These are phyloP conservation scores for Tylopilus plumbeoviolaceoides DNA, from an alignment of 768 basidiomycete species.

Conservation along the genomic window DNA sequence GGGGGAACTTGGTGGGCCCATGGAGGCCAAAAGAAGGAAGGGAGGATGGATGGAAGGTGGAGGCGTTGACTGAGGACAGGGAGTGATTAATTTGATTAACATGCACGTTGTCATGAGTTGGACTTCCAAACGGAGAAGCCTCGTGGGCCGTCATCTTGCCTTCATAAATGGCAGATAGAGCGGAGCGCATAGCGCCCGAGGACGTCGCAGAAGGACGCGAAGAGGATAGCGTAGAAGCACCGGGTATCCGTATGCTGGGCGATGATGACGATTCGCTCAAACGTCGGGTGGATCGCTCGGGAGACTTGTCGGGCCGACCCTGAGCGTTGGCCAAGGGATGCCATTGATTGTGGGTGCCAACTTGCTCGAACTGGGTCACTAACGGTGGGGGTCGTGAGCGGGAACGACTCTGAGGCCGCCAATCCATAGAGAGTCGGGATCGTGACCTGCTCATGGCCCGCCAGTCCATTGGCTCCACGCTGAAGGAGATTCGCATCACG, in stretches of 20 bases:
- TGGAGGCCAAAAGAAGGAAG: conserved; percentile 69
- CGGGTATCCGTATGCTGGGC: conserved; percentile 37
- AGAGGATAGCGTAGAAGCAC: conserved; percentile 38
- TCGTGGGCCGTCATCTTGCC: conserved; percentile 35
- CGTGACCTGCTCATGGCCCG: conserved; percentile 86
- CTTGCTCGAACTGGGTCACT: conserved; percentile 45
- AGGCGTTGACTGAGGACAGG: conserved; percentile 41
- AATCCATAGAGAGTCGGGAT: conserved; percentile 89
- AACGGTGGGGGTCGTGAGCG: conserved; percentile 70
- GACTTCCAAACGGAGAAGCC: conserved; percentile 36
- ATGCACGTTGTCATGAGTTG: conserved; percentile 26
- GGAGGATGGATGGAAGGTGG: conserved; percentile 63
- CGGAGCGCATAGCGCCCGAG: conserved; percentile 35
- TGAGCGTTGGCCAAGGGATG: conserved; percentile 40
- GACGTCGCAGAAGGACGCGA: conserved; percentile 47
- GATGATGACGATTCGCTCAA: conserved; percentile 24
- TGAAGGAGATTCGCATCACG: conserved; percentile 24
- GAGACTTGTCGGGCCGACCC: conserved; percentile 23
- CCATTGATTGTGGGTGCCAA: conserved; percentile 31
- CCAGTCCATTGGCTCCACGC: conserved; percentile 85
- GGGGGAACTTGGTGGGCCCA: conserved; percentile 41
- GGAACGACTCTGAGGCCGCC: conserved; percentile 76
- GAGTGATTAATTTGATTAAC: conserved; percentile 36
- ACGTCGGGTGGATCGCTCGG: conserved; percentile 24
- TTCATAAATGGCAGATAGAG: conserved; percentile 48